Base-by-base conservation (phyloP, 1,284 basidiomycete species). In the Ustilago hordei region DNA sequence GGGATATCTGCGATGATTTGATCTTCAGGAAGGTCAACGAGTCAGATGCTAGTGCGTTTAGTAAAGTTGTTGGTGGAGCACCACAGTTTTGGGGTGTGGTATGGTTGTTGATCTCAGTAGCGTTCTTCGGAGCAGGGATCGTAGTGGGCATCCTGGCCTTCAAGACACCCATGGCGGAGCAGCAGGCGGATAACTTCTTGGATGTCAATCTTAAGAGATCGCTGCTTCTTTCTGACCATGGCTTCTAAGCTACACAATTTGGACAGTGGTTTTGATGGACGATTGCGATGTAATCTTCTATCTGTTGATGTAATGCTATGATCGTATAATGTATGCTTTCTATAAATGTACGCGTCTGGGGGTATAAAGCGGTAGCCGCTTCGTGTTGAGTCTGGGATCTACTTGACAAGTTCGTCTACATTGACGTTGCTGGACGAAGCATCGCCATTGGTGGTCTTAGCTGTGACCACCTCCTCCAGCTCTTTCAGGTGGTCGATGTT, bases 11-110 rank as follows among this genome's bases (percentile, higher is more conserved):
- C 91, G 93, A 95, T 81, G 95, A 98, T 84, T 94, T 95, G 4
- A 91, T 98, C 66, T 83, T 84, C 45, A 58, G 78, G 11, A 80
- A 82, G 55, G 92, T 95, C 73, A 96, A 98, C 82, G 90, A 91
- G 28, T 95, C 93, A 2, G 96, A 99, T 83, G 96, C 96, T 0
- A 91, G 91, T 6, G 92, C 92, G 19, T 98, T 95, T 84, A 93
- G 95, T 2, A 89, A 91, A 35, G 90, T 95, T 68, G 94, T 94
- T 75, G 94, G 94, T 8, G 89, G 88, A 63, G 88, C 87, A 54
- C 85, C 86, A 19, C 86, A 87, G 60, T 86, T 87, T 52, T 89
- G 88, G 88, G 88, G 88, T 85, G 79, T 95, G 62, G 89, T 98
- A 68, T 98, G 95, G 95, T 90, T 96, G 38, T 85, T 98, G 74